Percentiles rank a stretch among this genome's conserved stretches.
Evolutionary conservation across 2,329 filamentous ascomycete genomes (phyloP).

Genomic region (Curvularia verruculosa): DNA sequence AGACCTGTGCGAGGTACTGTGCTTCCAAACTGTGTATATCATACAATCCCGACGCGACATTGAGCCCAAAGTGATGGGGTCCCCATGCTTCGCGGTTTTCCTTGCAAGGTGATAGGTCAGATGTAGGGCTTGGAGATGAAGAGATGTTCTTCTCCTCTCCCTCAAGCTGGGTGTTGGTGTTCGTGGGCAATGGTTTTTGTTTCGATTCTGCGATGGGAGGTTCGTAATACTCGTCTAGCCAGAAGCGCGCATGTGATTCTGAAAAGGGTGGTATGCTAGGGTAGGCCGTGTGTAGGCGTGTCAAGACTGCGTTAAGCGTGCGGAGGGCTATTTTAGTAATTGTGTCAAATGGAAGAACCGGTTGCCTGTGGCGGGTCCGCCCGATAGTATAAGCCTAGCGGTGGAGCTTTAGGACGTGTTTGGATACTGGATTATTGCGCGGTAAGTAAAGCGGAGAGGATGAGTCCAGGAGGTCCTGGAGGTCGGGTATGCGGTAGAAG

Average conservation of each 20-base stretch:
- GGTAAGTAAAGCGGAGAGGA: slow-evolving; percentile 6
- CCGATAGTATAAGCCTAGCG: neutral
- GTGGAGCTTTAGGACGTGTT: neutral
- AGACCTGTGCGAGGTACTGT: neutral
- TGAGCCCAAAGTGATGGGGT: slow-evolving; percentile 11
- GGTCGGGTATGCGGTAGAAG: slow-evolving; percentile 9
- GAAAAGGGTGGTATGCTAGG: slow-evolving; percentile 2
- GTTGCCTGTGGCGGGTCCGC: neutral
- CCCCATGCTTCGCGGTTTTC: slow-evolving; percentile 11
- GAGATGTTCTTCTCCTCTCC: too few species aligned
- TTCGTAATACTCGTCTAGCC: too few species aligned
- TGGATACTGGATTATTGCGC: neutral
- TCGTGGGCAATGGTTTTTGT: neutral
- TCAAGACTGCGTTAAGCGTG: slow-evolving; percentile 5
- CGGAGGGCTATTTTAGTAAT: slow-evolving; percentile 5
- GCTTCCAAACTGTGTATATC: slow-evolving; percentile 11
- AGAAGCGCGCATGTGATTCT: too few species aligned
- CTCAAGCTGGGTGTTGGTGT: too few species aligned
- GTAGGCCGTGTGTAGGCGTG: slow-evolving; percentile 5
- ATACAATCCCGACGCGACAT: slow-evolving; percentile 12
- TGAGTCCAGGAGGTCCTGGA: slow-evolving; percentile 4
- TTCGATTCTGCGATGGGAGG: too few species aligned
- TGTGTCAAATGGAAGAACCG: neutral
- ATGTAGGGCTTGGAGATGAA: too few species aligned
- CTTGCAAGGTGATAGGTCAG: too few species aligned